Percentiles rank a stretch among this genome's conserved stretches.
These are phyloP conservation scores for Volvox carteri DNA, from an alignment of 163 green algal species.

Conservation along the genomic window DNA sequence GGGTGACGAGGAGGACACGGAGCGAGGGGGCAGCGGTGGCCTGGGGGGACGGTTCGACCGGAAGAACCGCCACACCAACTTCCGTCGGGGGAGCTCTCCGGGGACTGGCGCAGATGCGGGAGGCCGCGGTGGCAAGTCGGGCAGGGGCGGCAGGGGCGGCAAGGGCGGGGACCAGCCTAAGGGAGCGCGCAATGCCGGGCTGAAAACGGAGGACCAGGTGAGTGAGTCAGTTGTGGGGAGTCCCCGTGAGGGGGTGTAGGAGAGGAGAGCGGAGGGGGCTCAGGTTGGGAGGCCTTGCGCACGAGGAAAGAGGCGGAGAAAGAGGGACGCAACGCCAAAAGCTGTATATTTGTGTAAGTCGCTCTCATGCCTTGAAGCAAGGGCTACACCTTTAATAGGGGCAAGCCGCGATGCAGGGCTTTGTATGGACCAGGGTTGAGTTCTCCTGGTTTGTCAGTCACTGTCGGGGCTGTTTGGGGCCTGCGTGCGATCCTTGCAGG, in stretches of 20 bases:
- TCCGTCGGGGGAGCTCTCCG: neutral
- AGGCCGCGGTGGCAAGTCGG: neutral
- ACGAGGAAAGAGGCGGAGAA: too few species aligned
- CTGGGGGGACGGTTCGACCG: constrained; percentile 61
- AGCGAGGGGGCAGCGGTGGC: constrained; percentile 27
- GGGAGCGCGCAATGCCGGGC: constrained; percentile 25
- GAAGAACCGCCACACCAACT: constrained; percentile 57
- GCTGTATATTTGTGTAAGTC: too few species aligned
- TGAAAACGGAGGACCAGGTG: constrained; percentile 59
- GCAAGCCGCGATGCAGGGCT: too few species aligned
- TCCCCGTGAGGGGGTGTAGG: neutral
- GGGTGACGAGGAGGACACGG: constrained; percentile 41
- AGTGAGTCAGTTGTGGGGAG: too few species aligned
- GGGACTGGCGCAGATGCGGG: neutral
- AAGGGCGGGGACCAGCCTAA: neutral
- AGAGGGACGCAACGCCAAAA: too few species aligned
- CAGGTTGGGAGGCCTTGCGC: too few species aligned
- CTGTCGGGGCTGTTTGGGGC: too few species aligned
- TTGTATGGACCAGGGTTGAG: too few species aligned
- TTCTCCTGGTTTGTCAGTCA: too few species aligned
- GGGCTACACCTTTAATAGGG: too few species aligned
- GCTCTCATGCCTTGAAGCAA: too few species aligned
- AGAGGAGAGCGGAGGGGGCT: neutral
- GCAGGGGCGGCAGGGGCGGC: neutral
- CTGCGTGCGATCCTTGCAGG: too few species aligned